Percentiles rank a stretch among this genome's conserved stretches.
These are phyloP conservation scores for Hydnomerulius pinastri DNA, from an alignment of 768 basidiomycete genomes.

Conservation along the genomic window DNA sequence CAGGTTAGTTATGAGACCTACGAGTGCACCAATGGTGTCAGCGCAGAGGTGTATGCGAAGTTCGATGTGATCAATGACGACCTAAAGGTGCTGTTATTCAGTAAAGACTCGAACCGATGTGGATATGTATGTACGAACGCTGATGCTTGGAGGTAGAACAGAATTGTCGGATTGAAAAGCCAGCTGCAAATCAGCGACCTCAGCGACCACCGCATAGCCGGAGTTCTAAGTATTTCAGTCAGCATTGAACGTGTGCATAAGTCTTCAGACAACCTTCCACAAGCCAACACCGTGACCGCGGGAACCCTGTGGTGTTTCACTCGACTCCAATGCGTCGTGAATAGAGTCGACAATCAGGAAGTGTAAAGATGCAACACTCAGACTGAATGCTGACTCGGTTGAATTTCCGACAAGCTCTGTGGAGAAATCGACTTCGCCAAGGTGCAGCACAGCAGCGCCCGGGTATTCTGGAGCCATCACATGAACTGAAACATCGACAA, in stretches of 20 bases:
- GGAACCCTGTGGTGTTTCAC: conserved; percentile 19
- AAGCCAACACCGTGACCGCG: conserved; percentile 40
- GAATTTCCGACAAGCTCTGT: conserved; percentile 76
- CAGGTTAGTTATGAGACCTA: conserved; percentile 56
- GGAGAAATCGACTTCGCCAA: conserved; percentile 66
- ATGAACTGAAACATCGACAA: conserved; percentile 69
- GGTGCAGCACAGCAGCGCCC: conserved; percentile 66
- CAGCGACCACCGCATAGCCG: conserved; percentile 73
- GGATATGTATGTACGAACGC: conserved; percentile 34
- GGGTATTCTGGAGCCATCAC: conserved; percentile 55
- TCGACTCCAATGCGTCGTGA: conserved; percentile 25
- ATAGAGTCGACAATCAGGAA: conserved; percentile 59
- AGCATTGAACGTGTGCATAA: neutral
- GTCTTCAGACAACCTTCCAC: conserved; percentile 65
- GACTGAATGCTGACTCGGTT: conserved; percentile 50
- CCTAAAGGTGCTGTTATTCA: conserved; percentile 37
- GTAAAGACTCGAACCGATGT: neutral
- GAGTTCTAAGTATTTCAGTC: conserved; percentile 39
- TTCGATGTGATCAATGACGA: conserved; percentile 52
- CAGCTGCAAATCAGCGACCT: conserved; percentile 54
- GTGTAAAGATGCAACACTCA: conserved; percentile 50
- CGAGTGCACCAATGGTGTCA: conserved; percentile 66
- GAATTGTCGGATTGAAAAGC: conserved; percentile 34
- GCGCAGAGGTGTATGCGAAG: conserved; percentile 74
- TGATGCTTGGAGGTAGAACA: conserved; percentile 35